Evolutionary conservation across 768 basidiomycete species (phyloP), one percentile per base, ranked within the genome.

Genomic region (Inosperma sp.): DNA sequence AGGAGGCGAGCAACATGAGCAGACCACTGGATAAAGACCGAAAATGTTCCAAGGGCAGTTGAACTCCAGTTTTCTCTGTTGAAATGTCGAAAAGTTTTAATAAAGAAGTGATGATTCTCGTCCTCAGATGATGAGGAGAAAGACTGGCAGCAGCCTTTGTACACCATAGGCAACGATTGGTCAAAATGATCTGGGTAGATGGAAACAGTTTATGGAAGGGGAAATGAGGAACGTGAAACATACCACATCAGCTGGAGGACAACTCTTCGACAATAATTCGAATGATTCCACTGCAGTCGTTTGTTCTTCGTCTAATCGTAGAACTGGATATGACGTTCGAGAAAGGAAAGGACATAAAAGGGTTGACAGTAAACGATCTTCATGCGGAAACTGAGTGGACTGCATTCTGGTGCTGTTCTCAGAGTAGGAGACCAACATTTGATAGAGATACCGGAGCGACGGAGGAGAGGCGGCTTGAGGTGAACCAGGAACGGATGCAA

Each of bases 121-220:
- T 70, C 14, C 81, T 74, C 42, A 76, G 65, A 14, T 57, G 57
- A 35, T 52, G 53, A 7, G 75, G 70, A 6, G 68, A 55, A 33
- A 70, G 67, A 16, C 72, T 70, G 6, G 72, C 64, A 1, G 80
- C 80, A 7, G 84, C 84, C 55, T 77, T 79, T 56, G 81, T 80
- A 59, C 85, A 88, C 87, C 87, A 90, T 25, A 84, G 54, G 56
- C 76, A 80, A 21, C 86, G 79, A 52, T 81, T 80, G 8, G 84
- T 68, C 47, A 75, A 77, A 19, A 65, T 69, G 56, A 75, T 61
- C 70, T 72, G 55, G n/a, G n/a, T n/a, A n/a, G 26, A 42, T 42
- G 17, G 29, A 44, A 14, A 39, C n/a, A 49, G 26, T 48, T 10
- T 52, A 51, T 40, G 10, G 41, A 33, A 27, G n/a, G 16, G 31